These are phyloP conservation scores for Jackrogersella minutella DNA, from an alignment of 495 filamentous ascomycete genomes.

Conservation along the genomic window DNA sequence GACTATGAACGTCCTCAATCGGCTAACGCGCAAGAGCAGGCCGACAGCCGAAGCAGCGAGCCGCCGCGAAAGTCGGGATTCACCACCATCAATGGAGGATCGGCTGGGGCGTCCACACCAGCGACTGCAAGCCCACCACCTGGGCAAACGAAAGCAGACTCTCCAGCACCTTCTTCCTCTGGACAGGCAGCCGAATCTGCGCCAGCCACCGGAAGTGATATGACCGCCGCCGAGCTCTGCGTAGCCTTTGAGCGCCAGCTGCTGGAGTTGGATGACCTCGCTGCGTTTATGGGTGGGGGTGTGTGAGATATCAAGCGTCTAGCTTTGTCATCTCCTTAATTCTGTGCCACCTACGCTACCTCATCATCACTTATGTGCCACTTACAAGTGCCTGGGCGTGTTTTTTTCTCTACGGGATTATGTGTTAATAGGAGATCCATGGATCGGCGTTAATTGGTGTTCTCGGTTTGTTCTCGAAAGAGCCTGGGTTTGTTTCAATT, in stretches of 20 bases:
- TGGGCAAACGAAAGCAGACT: slow-evolving; percentile 48
- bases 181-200: slow-evolving; percentile 35
- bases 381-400: not conserved
- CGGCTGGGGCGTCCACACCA: slow-evolving; percentile 51
- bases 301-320: slow-evolving; percentile 45
- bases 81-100: slow-evolving; percentile 60
- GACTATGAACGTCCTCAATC: slow-evolving; percentile 53
- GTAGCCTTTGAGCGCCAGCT: slow-evolving; percentile 59
- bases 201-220: slow-evolving; percentile 47
- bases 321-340: slow-evolving; percentile 1
- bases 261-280: slow-evolving; percentile 59
- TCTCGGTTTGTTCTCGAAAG: slow-evolving; percentile 10
- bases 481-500: slow-evolving; percentile 3
- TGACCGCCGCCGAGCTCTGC: slow-evolving; percentile 60
- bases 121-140: slow-evolving; percentile 54
- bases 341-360: slow-evolving; percentile 18
- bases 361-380: not conserved
- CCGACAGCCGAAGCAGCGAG: slow-evolving; percentile 52
- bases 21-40: slow-evolving; percentile 37
- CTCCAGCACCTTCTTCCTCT: slow-evolving; percentile 48
- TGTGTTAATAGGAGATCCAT: slow-evolving; percentile 37
- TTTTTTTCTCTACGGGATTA: slow-evolving; percentile 25
- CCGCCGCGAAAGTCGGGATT: slow-evolving; percentile 57
- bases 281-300: slow-evolving; percentile 62
- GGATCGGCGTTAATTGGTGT: slow-evolving; percentile 35